These are phyloP conservation scores for Pestalotiopsis fici DNA, from an alignment of 2,329 filamentous ascomycete genomes.

Conservation along the genomic window DNA sequence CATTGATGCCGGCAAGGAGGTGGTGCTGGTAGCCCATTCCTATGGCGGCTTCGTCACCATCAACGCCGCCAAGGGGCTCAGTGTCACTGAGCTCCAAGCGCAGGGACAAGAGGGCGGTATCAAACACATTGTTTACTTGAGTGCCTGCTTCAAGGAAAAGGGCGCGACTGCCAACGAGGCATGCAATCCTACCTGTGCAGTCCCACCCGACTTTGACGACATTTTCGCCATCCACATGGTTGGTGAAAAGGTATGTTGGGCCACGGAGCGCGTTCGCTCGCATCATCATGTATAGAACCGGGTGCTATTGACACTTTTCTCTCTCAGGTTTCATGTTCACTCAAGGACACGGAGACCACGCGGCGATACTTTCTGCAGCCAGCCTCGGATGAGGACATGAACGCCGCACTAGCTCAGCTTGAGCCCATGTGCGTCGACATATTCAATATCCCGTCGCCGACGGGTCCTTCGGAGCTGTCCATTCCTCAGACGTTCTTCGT, in stretches of 20 bases:
- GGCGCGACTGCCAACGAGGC: background rate
- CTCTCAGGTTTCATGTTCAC: background rate
- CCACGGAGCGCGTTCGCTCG: too few species aligned
- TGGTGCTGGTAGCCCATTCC: constrained; percentile 7
- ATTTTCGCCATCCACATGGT: background rate
- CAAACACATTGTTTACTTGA: constrained; percentile 3
- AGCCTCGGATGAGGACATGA: background rate
- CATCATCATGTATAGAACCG: too few species aligned
- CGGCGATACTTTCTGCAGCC: background rate
- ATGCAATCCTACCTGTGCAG: background rate
- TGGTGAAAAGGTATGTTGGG: background rate
- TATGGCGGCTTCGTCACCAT: constrained; percentile 4
- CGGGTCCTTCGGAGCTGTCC: background rate
- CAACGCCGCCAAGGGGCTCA: background rate
- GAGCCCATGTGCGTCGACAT: background rate
- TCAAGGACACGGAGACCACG: background rate
- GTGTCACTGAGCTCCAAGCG: background rate
- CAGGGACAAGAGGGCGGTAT: constrained; percentile 2
- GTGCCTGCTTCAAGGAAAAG: background rate
- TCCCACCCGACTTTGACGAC: background rate
- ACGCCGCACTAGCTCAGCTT: background rate
- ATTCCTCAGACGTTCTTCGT: constrained; percentile 1
- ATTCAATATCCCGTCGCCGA: background rate
- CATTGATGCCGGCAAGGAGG: background rate
- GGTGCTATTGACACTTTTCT: background rate